Conservation (phyloP, 768 basidiomycete species). For the Amanita fuliginea region DNA sequence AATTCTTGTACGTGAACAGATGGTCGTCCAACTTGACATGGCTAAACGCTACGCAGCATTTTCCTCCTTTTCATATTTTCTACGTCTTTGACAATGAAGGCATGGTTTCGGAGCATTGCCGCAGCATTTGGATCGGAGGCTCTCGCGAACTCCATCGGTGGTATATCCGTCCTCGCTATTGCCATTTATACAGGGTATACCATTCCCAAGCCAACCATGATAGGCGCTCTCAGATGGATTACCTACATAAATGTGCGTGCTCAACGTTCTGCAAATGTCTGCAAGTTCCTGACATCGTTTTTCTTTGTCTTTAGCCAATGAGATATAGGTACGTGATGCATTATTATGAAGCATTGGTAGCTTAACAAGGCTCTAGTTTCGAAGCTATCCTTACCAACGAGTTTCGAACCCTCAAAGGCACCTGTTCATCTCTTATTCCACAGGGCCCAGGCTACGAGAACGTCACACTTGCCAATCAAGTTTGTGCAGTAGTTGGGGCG, state of each 20-base stretch:
- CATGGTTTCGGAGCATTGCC: constrained; percentile 61
- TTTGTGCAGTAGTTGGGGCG: constrained; percentile 64
- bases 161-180: constrained; percentile 20
- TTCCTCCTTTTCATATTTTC: constrained; percentile 46
- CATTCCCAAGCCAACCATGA: constrained; percentile 53
- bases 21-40: neutral
- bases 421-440: constrained; percentile 49
- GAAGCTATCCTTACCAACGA: constrained; percentile 75
- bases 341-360: neutral
- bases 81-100: constrained; percentile 58
- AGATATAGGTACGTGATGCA: constrained; percentile 16
- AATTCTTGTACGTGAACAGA: constrained; percentile 50
- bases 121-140: constrained; percentile 49
- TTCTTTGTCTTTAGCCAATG: neutral
- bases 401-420: constrained; percentile 58
- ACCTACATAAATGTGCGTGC: constrained; percentile 44
- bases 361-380: constrained; percentile 24
- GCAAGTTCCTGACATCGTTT: neutral
- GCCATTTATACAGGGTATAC: constrained; percentile 22
- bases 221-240: constrained; percentile 60
- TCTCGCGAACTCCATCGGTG: constrained; percentile 51
- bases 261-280: neutral
- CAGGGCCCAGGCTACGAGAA: constrained; percentile 51
- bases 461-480: constrained; percentile 51
- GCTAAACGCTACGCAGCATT: constrained; percentile 26